Evolutionary conservation across 805 yeast genomes (phyloP).

Genomic region (Suhomyces pyralidae): DNA sequence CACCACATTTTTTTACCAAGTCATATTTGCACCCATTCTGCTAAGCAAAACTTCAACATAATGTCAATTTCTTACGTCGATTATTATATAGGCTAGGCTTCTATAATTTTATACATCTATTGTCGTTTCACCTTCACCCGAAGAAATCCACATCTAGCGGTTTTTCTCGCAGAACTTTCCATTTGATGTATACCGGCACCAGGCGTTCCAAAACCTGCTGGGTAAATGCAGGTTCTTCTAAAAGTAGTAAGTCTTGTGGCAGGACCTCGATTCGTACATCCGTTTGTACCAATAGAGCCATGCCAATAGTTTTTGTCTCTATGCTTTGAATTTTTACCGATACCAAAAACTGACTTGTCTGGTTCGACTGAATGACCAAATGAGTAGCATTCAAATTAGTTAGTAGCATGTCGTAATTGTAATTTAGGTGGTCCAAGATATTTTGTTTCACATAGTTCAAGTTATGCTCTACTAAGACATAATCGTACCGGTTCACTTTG

Average conservation of each 20-base stretch:
- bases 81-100: no score
- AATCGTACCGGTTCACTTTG: slow-evolving; percentile 7
- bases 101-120: no score
- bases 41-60: no score
- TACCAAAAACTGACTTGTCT: slow-evolving; percentile 9
- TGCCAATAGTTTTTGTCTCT: neutral
- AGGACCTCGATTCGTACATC: slow-evolving; percentile 7
- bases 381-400: neutral
- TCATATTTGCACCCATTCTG: no score
- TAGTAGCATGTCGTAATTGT: neutral
- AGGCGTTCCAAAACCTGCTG: neutral
- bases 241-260: slow-evolving; percentile 2
- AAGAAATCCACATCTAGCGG: slow-evolving; percentile 4
- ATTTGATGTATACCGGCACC: slow-evolving; percentile 4
- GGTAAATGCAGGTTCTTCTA: neutral
- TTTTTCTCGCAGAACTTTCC: slow-evolving; percentile 6
- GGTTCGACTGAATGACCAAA: neutral
- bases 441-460: neutral
- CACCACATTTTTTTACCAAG: no score
- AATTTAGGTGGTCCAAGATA: neutral
- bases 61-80: no score
- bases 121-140: neutral
- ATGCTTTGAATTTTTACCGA: slow-evolving; percentile 1
- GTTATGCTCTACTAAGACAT: neutral
- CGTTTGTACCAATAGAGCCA: slow-evolving; percentile 5